Base-by-base conservation (phyloP, 2,329 filamentous ascomycete genomes). In the Cladosporium sp. region DNA sequence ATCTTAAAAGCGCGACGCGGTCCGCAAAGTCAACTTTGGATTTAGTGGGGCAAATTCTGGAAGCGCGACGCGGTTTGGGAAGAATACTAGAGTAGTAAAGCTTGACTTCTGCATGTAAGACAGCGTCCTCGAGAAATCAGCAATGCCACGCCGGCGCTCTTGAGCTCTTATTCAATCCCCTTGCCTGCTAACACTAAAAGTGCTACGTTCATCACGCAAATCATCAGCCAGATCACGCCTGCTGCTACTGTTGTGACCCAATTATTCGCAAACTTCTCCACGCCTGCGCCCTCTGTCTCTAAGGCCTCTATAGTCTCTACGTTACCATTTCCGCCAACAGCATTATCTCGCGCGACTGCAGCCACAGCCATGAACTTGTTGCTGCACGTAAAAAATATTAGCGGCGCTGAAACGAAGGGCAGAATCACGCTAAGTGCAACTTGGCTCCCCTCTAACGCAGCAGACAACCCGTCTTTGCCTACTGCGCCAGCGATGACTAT, bases 401-500 rank as follows among this genome's bases (percentile, higher is more conserved):
- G 72, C 1, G 89, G 89, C 1, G 88, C 87, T 1, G 81, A 83
- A 13, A 92, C 81, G 64, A 95, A 91, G 0, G 89, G 89, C 48
- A 95, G 68, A 10, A 90, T 86, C 10, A 91, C 79, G 61, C 84
- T 89, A 11, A 95, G 75, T 0, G 81, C 86, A 6, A 95, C 88
- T 68, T 95, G 89, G 3, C 79, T 84, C 0, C 80, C 89, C 28
- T 86, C 88, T 31, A 95, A 72, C 0, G 89, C 87, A 5, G 78
- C 77, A 42, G 83, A 82, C 3, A 95, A 74, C 0, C 88, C 89
- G 0, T 81, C 68, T 18, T 81, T 78, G 0, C 89, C 89, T 0
- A 93, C 82, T 0, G 87, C 85, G 0, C 80, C 89, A 0, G 89
- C 89, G 56, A 95, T 89, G 64, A 93, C 83, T 67, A 95, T 89